These are phyloP conservation scores for Tulasnella sp. DNA, from an alignment of 768 basidiomycete species.

Conservation along the genomic window DNA sequence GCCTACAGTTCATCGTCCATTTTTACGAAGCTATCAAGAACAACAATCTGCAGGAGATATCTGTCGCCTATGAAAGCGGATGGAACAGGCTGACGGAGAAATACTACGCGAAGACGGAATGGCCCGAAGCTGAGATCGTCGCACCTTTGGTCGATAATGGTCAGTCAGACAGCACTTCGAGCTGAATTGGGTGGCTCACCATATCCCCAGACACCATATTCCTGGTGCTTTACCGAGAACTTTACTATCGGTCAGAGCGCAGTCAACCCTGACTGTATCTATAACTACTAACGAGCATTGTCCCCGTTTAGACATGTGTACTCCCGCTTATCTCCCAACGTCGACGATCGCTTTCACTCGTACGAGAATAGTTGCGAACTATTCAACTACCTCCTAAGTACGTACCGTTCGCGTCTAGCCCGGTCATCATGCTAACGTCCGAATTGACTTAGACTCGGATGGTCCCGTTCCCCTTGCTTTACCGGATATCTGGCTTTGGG, in stretches of 20 bases:
- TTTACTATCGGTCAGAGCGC: slow-evolving; percentile 57
- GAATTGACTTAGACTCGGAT: slow-evolving; percentile 60
- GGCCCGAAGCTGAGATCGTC: slow-evolving; percentile 95
- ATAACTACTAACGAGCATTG: not conserved
- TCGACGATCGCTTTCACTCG: slow-evolving; percentile 96
- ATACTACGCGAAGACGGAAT: slow-evolving; percentile 86
- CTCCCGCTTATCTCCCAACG: slow-evolving; percentile 85
- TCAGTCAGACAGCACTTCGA: slow-evolving; percentile 27
- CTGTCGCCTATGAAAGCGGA: slow-evolving; percentile 86
- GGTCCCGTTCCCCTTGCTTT: slow-evolving; percentile 87
- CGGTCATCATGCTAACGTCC: not conserved
- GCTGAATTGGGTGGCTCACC: not conserved
- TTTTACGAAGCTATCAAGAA: slow-evolving; percentile 88
- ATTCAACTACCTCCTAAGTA: slow-evolving; percentile 94
- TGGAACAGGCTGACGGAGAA: slow-evolving; percentile 97
- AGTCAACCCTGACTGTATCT: not conserved
- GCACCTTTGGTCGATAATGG: slow-evolving; percentile 90
- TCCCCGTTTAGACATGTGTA: slow-evolving; percentile 59
- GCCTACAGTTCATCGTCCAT: slow-evolving; percentile 80
- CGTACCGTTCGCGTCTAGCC: slow-evolving; percentile 23
- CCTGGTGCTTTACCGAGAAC: slow-evolving; percentile 90
- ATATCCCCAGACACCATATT: slow-evolving; percentile 67
- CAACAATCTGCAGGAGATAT: slow-evolving; percentile 84
- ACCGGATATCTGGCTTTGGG: slow-evolving; percentile 97
- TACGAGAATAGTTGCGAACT: slow-evolving; percentile 97